Conservation (phyloP, 768 basidiomycete genomes). For the Leccinum aurantiacum region DNA sequence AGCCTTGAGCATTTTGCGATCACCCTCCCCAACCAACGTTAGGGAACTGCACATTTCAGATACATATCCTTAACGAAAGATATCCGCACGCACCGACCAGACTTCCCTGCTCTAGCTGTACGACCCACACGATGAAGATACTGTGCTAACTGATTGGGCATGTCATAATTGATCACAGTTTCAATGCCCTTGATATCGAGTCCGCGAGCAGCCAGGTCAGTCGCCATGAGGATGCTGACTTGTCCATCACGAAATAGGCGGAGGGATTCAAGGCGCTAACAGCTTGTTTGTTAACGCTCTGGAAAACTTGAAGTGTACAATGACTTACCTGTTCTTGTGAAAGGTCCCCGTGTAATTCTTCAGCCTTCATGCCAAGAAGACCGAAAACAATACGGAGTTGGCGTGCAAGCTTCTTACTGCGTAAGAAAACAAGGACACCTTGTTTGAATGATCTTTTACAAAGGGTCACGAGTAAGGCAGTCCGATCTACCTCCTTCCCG, state of each 20-base stretch:
- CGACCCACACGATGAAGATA: conserved; percentile 97
- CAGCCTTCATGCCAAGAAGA: conserved; percentile 83
- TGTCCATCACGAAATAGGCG: conserved; percentile 83
- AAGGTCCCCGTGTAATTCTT: conserved; percentile 93
- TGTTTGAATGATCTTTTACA: conserved; percentile 87
- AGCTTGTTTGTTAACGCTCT: conserved; percentile 5
- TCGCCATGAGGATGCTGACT: conserved; percentile 94
- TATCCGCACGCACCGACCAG: conserved; percentile 69
- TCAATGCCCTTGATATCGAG: conserved; percentile 97
- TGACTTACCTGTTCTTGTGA: conserved; percentile 86
- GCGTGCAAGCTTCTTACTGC: conserved; percentile 96
- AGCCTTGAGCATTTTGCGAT: conserved; percentile 94
- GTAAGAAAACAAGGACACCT: conserved; percentile 87
- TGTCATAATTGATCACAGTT: conserved; percentile 98
- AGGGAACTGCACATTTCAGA: conserved; percentile 62
- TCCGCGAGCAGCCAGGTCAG: conserved; percentile 92
- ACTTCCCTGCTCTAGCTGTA: conserved; percentile 92
- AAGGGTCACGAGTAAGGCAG: conserved; percentile 73
- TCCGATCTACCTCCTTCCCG: conserved; percentile 72
- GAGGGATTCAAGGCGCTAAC: conserved; percentile 80
- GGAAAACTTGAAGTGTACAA: neutral
- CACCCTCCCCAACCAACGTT: conserved; percentile 92
- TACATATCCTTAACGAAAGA: neutral
- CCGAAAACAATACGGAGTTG: conserved; percentile 95
- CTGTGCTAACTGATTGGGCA: conserved; percentile 90